Evolutionary conservation across 2,329 filamentous ascomycete species (phyloP).

Genomic region (Metarhizium album): DNA sequence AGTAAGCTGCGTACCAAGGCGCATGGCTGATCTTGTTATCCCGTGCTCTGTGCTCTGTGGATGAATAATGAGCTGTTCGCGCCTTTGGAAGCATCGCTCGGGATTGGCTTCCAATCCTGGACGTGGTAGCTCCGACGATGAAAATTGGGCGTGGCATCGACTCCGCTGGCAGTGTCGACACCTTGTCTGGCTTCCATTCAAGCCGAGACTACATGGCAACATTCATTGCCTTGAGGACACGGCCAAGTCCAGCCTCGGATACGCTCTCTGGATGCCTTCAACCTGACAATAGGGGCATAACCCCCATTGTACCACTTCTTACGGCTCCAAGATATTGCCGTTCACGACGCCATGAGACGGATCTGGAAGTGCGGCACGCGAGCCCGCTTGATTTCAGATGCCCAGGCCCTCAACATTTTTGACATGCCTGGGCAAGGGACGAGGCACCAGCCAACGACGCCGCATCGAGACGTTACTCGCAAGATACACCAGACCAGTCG

Average conservation of each 20-base stretch:
- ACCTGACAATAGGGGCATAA: slow-evolving; percentile 61
- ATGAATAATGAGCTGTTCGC: no score
- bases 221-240: slow-evolving; percentile 73
- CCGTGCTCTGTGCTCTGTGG: slow-evolving; percentile 79
- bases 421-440: slow-evolving; percentile 41
- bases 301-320: slow-evolving; percentile 92
- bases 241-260: slow-evolving; percentile 70
- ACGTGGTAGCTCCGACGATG: slow-evolving; percentile 22
- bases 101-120: no score
- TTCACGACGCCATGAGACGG: slow-evolving; percentile 75
- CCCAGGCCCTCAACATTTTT: slow-evolving; percentile 29
- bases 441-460: slow-evolving; percentile 28
- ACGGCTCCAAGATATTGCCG: slow-evolving; percentile 98
- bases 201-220: slow-evolving; percentile 85
- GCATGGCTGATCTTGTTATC: slow-evolving; percentile 95
- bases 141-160: slow-evolving; percentile 73
- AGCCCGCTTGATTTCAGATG: slow-evolving; percentile 93
- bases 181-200: slow-evolving; percentile 63
- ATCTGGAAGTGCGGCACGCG: slow-evolving; percentile 52
- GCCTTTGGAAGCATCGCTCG: no score
- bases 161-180: slow-evolving; percentile 65
- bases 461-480: slow-evolving; percentile 42
- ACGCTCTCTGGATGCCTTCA: slow-evolving; percentile 70
- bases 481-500: slow-evolving; percentile 70
- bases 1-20: slow-evolving; percentile 79